A percentile compares a stretch with the other conserved stretches of the same genome.
Conservation (phyloP, 1,284 basidiomycete genomes). For the Apiotrichum sp. region DNA sequence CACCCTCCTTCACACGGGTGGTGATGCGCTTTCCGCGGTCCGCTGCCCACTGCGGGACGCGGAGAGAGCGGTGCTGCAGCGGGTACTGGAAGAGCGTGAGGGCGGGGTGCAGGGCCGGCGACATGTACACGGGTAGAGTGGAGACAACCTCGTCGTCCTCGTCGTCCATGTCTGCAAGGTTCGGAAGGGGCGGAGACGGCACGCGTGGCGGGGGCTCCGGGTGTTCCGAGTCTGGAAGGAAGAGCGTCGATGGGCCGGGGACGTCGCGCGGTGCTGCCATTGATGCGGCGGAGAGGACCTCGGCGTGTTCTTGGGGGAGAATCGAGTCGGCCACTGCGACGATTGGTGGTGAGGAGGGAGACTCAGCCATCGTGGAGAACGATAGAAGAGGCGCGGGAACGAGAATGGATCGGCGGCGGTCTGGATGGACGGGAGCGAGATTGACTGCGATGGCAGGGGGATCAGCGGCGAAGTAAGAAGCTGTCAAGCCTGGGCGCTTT, state of each 20-base stretch:
- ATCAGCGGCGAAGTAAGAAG: not conserved
- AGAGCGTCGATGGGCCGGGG: constrained; percentile 35
- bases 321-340: constrained; percentile 17
- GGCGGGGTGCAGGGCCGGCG: constrained; percentile 24
- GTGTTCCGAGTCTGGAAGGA: constrained; percentile 18
- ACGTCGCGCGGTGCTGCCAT: constrained; percentile 13
- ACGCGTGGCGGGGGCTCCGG: not conserved
- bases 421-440: no score
- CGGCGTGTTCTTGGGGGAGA: constrained; percentile 16
- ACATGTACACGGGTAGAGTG: constrained; percentile 42
- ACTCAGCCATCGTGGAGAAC: not conserved
- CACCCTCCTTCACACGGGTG: constrained; percentile 39
- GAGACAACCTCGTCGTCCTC: constrained; percentile 35
- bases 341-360: not conserved
- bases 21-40: constrained; percentile 41
- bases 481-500: no score
- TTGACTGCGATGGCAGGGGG: not conserved
- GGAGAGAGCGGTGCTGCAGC: constrained; percentile 32
- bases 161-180: constrained; percentile 19
- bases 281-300: constrained; percentile 5
- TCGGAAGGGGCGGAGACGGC: not conserved
- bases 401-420: not conserved
- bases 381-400: no score
- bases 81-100: constrained; percentile 45
- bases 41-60: constrained; percentile 34